phyloP scores from a whole-genome alignment of 2,329 filamentous ascomycete genomes.

The Trichoderma sp. region DNA sequence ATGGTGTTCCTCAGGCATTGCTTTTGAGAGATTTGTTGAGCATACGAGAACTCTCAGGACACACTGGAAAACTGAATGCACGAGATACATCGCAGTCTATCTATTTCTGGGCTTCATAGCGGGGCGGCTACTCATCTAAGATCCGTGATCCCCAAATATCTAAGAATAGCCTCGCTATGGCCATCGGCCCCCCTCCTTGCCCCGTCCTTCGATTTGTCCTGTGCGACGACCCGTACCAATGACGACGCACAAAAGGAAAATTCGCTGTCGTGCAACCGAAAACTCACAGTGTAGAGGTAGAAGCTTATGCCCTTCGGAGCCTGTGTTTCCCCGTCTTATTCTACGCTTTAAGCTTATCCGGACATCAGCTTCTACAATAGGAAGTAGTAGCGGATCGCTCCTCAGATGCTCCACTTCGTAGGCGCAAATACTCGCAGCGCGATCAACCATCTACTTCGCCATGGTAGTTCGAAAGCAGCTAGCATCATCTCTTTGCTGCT shows the following conservation, averaged over 20 bases:
- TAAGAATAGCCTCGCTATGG: neutral
- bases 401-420: neutral
- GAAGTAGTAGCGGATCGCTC: neutral
- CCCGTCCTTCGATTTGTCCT: neutral
- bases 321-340: slow-evolving; percentile 3
- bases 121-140: neutral
- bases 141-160: neutral
- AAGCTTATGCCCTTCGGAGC: neutral
- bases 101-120: neutral
- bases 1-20: neutral
- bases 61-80: neutral
- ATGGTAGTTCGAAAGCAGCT: neutral
- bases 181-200: neutral
- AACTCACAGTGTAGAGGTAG: neutral
- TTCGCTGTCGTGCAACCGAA: neutral
- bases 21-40: neutral
- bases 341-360: neutral
- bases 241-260: neutral
- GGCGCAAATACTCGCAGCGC: too few relatives aligned
- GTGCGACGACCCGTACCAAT: neutral
- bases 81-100: neutral
- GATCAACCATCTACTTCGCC: neutral
- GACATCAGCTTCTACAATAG: neutral
- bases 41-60: neutral
- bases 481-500: neutral